Percentiles rank a stretch among this genome's conserved stretches.
phyloP scores from a whole-genome alignment of 1,284 basidiomycete species.

The Ceratorhiza oryzae-sativae region DNA sequence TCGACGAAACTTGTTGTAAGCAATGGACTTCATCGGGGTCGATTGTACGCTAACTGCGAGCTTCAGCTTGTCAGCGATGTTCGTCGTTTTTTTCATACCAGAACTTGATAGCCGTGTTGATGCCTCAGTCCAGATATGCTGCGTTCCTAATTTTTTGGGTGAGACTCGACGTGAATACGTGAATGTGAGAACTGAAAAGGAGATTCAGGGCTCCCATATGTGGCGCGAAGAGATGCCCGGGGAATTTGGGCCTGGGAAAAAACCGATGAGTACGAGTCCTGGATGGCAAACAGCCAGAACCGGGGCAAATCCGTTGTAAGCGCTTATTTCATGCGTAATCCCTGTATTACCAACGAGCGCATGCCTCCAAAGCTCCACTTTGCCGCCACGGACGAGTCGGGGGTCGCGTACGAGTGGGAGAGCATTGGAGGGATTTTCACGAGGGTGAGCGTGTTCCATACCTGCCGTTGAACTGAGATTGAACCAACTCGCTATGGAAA shows the following conservation, averaged over 20 bases:
- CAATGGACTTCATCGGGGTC: too few relatives aligned
- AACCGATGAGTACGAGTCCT: neutral
- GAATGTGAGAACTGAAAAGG: neutral
- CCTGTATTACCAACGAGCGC: too few relatives aligned
- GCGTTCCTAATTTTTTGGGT: neutral
- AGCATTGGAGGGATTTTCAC: slow-evolving; percentile 7
- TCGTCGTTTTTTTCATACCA: too few relatives aligned
- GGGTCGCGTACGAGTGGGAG: neutral
- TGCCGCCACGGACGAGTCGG: neutral
- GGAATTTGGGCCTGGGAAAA: neutral
- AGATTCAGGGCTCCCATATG: neutral
- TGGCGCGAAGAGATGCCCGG: neutral
- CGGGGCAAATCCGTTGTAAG: too few relatives aligned
- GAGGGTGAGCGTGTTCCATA: neutral
- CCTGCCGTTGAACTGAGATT: too few relatives aligned
- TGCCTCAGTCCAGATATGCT: neutral
- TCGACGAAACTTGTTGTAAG: neutral
- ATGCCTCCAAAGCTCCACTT: neutral
- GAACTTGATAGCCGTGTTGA: too few relatives aligned
- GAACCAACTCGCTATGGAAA: too few relatives aligned
- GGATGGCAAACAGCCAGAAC: neutral
- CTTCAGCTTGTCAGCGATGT: neutral
- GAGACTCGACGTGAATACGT: neutral
- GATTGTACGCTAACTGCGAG: too few relatives aligned
- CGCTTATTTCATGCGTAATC: too few relatives aligned